Percentiles rank a stretch among this genome's conserved stretches.
Conservation (phyloP, 495 filamentous ascomycete species). For the Aspergillus incahuasiensis region DNA sequence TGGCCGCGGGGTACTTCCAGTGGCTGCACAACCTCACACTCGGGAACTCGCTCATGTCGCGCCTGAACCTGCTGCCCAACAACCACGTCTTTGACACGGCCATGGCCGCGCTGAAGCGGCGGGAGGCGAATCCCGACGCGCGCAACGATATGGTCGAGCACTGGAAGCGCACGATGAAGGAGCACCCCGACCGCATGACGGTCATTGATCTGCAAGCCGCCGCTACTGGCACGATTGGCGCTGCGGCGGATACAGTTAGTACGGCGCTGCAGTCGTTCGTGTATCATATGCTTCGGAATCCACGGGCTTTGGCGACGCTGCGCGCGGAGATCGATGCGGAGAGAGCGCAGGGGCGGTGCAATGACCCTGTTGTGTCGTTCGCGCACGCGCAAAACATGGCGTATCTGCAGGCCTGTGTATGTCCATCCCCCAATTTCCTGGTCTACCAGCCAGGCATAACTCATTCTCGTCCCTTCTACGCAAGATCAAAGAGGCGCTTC, state of each 20-base stretch:
- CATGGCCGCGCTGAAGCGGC: slow-evolving; percentile 31
- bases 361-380: slow-evolving; percentile 25
- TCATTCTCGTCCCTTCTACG: too few relatives aligned
- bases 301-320: slow-evolving; percentile 24
- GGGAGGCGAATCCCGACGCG: slow-evolving; percentile 30
- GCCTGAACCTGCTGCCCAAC: slow-evolving; percentile 32
- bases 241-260: slow-evolving; percentile 43
- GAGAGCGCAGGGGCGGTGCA: slow-evolving; percentile 16
- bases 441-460: too few relatives aligned
- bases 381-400: slow-evolving; percentile 25
- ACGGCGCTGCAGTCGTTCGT: slow-evolving; percentile 34
- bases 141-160: slow-evolving; percentile 42
- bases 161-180: slow-evolving; percentile 33
- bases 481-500: slow-evolving; percentile 47
- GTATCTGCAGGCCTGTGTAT: slow-evolving; percentile 35
- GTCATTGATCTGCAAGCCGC: slow-evolving; percentile 34
- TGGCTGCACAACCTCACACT: slow-evolving; percentile 36
- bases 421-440: neutral
- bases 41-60: slow-evolving; percentile 37
- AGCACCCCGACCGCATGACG: slow-evolving; percentile 36
- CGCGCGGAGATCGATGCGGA: slow-evolving; percentile 31
- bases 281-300: slow-evolving; percentile 31
- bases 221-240: slow-evolving; percentile 37
- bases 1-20: slow-evolving; percentile 34
- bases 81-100: slow-evolving; percentile 40